Evolutionary conservation across 805 yeast species (phyloP).

Genomic region (Maudiozyma turicensis): DNA sequence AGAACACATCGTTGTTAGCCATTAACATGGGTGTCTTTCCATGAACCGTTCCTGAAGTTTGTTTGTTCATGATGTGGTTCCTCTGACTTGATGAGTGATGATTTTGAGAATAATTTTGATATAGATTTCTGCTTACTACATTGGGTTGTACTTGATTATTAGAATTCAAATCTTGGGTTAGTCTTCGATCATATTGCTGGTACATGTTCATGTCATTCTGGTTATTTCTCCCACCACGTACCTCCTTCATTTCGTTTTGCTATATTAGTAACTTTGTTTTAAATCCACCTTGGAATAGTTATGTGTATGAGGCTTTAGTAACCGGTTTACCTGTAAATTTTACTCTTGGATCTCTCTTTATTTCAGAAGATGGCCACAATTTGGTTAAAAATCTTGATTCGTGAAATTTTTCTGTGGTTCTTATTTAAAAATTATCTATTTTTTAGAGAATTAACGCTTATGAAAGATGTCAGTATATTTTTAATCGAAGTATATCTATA

Average conservation of each 20-base stretch:
- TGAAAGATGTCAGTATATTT: too few species aligned
- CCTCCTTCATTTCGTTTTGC: not conserved
- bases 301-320: too few species aligned
- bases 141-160: constrained; percentile 9
- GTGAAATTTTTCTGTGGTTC: too few species aligned
- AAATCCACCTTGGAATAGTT: too few species aligned
- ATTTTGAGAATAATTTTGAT: constrained; percentile 10
- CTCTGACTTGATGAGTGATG: constrained; percentile 3
- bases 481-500: too few species aligned
- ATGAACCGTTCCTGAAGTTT: constrained; percentile 11
- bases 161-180: constrained; percentile 1
- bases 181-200: not conserved
- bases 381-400: too few species aligned
- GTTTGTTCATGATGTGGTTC: constrained; percentile 6
- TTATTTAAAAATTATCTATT: too few species aligned
- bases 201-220: not conserved
- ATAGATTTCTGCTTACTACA: constrained; percentile 8
- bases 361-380: too few species aligned
- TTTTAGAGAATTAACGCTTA: too few species aligned
- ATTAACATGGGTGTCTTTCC: constrained; percentile 38
- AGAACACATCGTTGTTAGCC: constrained; percentile 46
- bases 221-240: not conserved
- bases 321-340: too few species aligned
- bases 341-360: too few species aligned
- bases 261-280: too few species aligned